These are phyloP conservation scores for Posidonia australis DNA, from an alignment of 106 monocot genomes.

Conservation along the genomic window DNA sequence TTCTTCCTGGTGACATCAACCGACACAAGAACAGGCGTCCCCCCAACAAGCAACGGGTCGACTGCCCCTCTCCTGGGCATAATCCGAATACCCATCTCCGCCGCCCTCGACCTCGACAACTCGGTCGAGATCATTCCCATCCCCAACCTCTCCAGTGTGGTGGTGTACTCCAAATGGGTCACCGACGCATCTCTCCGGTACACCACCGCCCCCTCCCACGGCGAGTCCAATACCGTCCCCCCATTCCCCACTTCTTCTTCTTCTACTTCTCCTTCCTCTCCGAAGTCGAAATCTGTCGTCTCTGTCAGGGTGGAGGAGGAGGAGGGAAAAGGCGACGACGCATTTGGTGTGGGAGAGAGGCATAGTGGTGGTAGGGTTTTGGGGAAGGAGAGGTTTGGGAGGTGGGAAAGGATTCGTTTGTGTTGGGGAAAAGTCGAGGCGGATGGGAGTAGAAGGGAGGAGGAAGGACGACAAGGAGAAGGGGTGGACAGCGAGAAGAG, in stretches of 20 bases:
- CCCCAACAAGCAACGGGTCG: constrained; percentile 14
- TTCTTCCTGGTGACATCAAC: constrained; percentile 77
- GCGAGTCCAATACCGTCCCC: constrained; percentile 21
- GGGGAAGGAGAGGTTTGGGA: background rate
- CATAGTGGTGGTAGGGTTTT: background rate
- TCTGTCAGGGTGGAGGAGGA: background rate
- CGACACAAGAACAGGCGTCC: constrained; percentile 64
- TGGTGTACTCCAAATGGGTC: constrained; percentile 67
- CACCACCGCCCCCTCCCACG: constrained; percentile 88
- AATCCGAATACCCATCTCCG: constrained; percentile 63
- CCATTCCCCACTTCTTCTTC: background rate
- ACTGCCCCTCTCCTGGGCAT: constrained; percentile 12
- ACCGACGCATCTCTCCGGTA: constrained; percentile 69
- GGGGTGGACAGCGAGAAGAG: background rate
- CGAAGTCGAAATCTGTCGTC: background rate
- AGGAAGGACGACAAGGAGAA: background rate
- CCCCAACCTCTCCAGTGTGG: constrained; percentile 75
- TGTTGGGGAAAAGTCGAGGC: no score
- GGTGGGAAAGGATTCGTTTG: background rate
- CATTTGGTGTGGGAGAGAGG: background rate
- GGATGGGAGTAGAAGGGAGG: background rate
- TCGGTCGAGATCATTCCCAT: constrained; percentile 46
- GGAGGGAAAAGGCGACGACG: background rate
- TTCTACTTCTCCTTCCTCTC: background rate
- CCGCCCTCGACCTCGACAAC: constrained; percentile 50